Conservation (phyloP, 805 yeast species). For the Saccharomycopsis lassenensis region DNA sequence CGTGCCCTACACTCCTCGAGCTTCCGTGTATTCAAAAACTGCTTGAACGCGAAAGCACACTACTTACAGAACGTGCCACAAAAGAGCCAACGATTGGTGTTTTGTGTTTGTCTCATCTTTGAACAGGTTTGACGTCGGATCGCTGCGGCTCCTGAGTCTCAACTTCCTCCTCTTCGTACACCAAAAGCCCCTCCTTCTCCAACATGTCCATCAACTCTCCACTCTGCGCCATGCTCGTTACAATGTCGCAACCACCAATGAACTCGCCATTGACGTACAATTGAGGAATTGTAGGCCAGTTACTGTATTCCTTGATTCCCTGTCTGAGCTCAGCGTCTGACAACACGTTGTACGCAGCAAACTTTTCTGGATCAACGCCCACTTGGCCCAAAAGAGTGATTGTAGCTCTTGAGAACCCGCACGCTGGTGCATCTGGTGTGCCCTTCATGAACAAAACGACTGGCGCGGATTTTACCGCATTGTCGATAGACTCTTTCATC, state of each 20-base stretch:
- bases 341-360: conserved; percentile 93
- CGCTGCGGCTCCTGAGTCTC: conserved; percentile 14
- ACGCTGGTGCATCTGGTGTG: conserved; percentile 94
- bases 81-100: too few species aligned
- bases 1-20: too few species aligned
- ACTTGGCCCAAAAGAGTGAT: conserved; percentile 89
- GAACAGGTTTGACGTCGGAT: conserved; percentile 16
- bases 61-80: too few species aligned
- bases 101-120: conserved; percentile 8
- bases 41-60: too few species aligned
- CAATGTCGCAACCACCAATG: conserved; percentile 94
- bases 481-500: conserved; percentile 72
- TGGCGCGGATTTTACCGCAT: conserved; percentile 80
- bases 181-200: conserved; percentile 66
- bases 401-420: conserved; percentile 95
- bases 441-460: conserved; percentile 98
- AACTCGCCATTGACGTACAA: conserved; percentile 84
- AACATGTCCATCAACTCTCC: conserved; percentile 87
- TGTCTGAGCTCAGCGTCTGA: conserved; percentile 91
- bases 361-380: conserved; percentile 93
- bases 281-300: conserved; percentile 99
- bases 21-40: too few species aligned
- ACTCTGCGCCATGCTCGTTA: conserved; percentile 77
- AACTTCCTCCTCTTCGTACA: conserved; percentile 62
- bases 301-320: conserved; percentile 89